Percentiles rank a stretch among this genome's conserved stretches.
Conservation (phyloP, 1,139 yeast genomes). For the Casaregolazyma suthepensis region DNA sequence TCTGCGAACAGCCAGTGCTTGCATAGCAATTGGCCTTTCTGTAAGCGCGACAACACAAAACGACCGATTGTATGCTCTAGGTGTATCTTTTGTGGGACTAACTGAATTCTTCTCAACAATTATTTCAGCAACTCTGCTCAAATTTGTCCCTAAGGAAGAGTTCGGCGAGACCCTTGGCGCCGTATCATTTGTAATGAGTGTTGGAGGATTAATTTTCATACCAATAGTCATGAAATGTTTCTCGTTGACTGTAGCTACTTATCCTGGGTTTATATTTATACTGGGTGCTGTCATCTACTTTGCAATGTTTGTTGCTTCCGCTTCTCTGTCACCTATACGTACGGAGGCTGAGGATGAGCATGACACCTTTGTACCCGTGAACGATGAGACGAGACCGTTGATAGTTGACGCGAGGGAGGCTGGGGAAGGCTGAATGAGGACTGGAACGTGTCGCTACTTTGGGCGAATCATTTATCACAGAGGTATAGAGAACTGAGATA, state of each 20-base stretch:
- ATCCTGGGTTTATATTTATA: slow-evolving; percentile 27
- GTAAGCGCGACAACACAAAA: slow-evolving; percentile 33
- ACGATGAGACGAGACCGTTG: neutral
- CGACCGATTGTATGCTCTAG: slow-evolving; percentile 21
- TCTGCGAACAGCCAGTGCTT: slow-evolving; percentile 34
- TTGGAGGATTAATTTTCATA: slow-evolving; percentile 26
- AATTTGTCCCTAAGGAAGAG: slow-evolving; percentile 36
- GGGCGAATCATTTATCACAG: no score
- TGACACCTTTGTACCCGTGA: neutral
- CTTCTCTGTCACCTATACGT: slow-evolving; percentile 6
- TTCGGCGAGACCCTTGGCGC: slow-evolving; percentile 33
- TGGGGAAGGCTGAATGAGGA: neutral
- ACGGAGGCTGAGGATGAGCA: neutral
- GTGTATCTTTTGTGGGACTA: slow-evolving; percentile 35
- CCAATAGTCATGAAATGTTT: slow-evolving; percentile 26
- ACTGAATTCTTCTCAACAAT: slow-evolving; percentile 45
- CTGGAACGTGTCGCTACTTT: neutral
- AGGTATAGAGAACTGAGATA: no score
- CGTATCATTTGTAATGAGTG: slow-evolving; percentile 23
- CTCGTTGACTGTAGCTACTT: slow-evolving; percentile 22
- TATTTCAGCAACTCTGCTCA: slow-evolving; percentile 44
- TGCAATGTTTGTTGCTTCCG: slow-evolving; percentile 10
- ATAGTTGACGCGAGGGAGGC: neutral
- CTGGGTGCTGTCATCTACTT: slow-evolving; percentile 17
- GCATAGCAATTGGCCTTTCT: slow-evolving; percentile 42